Base-by-base conservation (phyloP, 306 rosid species). In the Comarum palustre region DNA sequence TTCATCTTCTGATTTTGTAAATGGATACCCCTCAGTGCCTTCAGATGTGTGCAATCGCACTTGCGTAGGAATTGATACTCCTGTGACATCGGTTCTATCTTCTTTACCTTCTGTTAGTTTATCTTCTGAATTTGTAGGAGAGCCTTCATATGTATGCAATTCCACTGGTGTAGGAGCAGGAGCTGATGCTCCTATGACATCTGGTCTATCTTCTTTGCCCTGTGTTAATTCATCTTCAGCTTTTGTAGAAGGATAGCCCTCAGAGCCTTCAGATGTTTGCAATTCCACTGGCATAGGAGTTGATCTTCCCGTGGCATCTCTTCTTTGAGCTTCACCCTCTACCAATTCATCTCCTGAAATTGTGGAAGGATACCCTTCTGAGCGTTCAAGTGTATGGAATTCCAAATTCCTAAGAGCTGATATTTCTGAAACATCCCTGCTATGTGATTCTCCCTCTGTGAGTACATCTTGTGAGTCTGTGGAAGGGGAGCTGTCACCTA, bases 101-200 rank as follows among this genome's bases (percentile, higher is more conserved):
- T 55, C 34, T 51, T 58, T 60, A 50, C 20, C 63, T 20, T 25
- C 73, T 39, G 58, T 72, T 41, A 60, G 27, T 39, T 59, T 77
- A 45, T 78, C 82, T 79, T 80, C 88, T 64, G 62, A 39, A 47
- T 75, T 77, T 4, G 73, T 68, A 75, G 84, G 64, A 24, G 79
- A 61, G 32, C 45, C 68, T 72, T 78, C 84, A 80, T 32, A 55
- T 69, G 84, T 46, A 77, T 73, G 61, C 22, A 66, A 62, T 73
- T 83, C 84, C 59, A 29, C 6, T 10, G n/a, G n/a, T n/a, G n/a
- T n/a, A n/a, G 8, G 19, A 15, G 2, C 46, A 68, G 58, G 72
- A 60, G 34, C 60, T 69, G 81, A 75, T 48, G 74, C 59, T 68
- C 13, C 75, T 62, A 59, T 79, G 59, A 19, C 65, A 72, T 80